These are phyloP conservation scores for Rhizomucor miehei DNA, from an alignment of 371 early-diverging fungal genomes.

Conservation along the genomic window DNA sequence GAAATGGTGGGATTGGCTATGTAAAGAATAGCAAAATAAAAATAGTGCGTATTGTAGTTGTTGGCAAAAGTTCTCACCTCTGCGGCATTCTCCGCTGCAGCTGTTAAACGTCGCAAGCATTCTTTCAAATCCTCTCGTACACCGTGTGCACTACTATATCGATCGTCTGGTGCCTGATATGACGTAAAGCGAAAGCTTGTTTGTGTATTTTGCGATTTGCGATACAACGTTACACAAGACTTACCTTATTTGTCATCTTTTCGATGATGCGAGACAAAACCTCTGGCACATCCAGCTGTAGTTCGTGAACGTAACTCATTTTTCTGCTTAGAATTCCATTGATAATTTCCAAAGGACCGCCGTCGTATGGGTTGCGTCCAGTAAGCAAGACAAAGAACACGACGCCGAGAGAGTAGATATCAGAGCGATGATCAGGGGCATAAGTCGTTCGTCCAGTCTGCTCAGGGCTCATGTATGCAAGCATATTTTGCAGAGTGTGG, in stretches of 20 bases:
- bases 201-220: neutral
- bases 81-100: conserved; percentile 19
- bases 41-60: neutral
- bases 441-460: conserved; percentile 60
- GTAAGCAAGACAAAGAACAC: conserved; percentile 53
- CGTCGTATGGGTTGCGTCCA: conserved; percentile 49
- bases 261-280: conserved; percentile 47
- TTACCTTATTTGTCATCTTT: conserved; percentile 59
- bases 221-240: neutral
- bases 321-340: conserved; percentile 50
- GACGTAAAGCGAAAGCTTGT: conserved; percentile 13
- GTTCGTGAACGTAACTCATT: conserved; percentile 39
- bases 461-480: conserved; percentile 48
- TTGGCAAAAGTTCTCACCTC: conserved; percentile 16
- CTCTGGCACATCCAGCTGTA: conserved; percentile 49
- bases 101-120: conserved; percentile 36
- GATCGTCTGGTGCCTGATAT: conserved; percentile 50
- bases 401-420: conserved; percentile 55
- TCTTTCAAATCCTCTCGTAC: conserved; percentile 51
- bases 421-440: conserved; percentile 54
- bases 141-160: conserved; percentile 56
- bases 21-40: neutral
- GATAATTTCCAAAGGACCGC: conserved; percentile 54
- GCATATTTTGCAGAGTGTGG: conserved; percentile 11
- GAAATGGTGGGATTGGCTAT: conserved; percentile 31